Percentiles rank a stretch among this genome's conserved stretches.
phyloP scores from a whole-genome alignment of 2,329 filamentous ascomycete genomes.

The Cladosporium cucumerinum region DNA sequence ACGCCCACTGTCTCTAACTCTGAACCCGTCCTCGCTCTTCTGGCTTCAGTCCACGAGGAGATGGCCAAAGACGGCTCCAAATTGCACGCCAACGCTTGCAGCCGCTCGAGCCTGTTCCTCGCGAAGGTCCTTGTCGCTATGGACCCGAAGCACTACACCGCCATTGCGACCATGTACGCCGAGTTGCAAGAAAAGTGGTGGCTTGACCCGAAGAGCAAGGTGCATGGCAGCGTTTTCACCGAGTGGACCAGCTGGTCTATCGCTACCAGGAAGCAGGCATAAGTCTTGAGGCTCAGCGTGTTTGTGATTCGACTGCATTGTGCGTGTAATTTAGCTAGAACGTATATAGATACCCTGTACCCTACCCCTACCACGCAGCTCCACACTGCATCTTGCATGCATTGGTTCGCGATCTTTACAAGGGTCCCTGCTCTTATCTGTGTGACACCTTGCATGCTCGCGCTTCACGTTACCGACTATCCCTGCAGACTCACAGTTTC shows the following conservation, averaged over 20 bases:
- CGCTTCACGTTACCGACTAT: not conserved
- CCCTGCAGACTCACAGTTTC: not conserved
- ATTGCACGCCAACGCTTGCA: slow-evolving; percentile 70
- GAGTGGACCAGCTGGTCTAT: slow-evolving; percentile 47
- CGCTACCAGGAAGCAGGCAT: slow-evolving; percentile 26
- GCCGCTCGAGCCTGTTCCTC: slow-evolving; percentile 66
- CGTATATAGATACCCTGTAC: not conserved
- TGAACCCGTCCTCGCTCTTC: slow-evolving; percentile 51
- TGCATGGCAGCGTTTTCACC: slow-evolving; percentile 45
- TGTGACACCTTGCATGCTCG: not conserved
- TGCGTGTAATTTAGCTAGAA: not conserved
- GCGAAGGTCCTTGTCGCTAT: slow-evolving; percentile 59
- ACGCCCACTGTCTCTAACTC: slow-evolving; percentile 27
- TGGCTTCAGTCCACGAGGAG: slow-evolving; percentile 67
- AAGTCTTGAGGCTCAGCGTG: not conserved
- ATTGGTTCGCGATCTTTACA: not conserved
- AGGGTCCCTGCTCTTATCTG: not conserved
- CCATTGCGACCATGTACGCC: slow-evolving; percentile 41
- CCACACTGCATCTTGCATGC: not conserved
- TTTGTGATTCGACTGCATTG: not conserved
- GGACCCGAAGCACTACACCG: slow-evolving; percentile 39
- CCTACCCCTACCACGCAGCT: not conserved
- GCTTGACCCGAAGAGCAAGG: slow-evolving; percentile 38
- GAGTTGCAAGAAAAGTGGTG: slow-evolving; percentile 45
- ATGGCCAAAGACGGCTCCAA: slow-evolving; percentile 62